These are phyloP conservation scores for Neonectria magnoliae DNA, from an alignment of 2,329 filamentous ascomycete species.

Conservation along the genomic window DNA sequence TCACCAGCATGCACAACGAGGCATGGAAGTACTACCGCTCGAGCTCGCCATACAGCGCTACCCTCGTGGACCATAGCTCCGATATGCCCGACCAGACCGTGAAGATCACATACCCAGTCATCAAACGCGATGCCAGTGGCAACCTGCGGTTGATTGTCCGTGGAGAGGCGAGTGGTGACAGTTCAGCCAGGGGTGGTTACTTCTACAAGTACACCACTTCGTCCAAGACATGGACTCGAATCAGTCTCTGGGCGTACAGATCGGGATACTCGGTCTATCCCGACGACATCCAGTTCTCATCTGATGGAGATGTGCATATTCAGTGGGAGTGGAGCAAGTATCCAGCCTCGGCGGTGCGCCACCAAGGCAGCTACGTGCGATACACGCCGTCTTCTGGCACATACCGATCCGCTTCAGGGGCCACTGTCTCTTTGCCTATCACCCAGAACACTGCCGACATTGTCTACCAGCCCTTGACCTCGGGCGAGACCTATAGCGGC, in stretches of 20 bases:
- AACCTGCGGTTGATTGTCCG: slow-evolving; percentile 33
- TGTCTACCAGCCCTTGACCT: slow-evolving; percentile 35
- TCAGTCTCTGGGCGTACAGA: slow-evolving; percentile 34
- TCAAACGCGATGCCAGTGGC: slow-evolving; percentile 29
- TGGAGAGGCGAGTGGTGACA: slow-evolving; percentile 25
- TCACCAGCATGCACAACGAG: slow-evolving; percentile 44
- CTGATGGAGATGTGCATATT: slow-evolving; percentile 40
- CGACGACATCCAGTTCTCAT: slow-evolving; percentile 41
- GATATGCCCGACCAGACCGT: slow-evolving; percentile 36
- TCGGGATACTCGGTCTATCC: slow-evolving; percentile 40
- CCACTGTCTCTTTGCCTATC: slow-evolving; percentile 21
- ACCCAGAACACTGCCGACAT: slow-evolving; percentile 27
- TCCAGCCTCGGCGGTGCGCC: slow-evolving; percentile 39
- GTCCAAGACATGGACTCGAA: slow-evolving; percentile 23
- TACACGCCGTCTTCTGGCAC: slow-evolving; percentile 35
- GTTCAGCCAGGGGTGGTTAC: slow-evolving; percentile 26
- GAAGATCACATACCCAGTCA: slow-evolving; percentile 29
- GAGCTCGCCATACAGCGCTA: slow-evolving; percentile 31
- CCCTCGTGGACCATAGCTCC: slow-evolving; percentile 30
- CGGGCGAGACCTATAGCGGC: slow-evolving; percentile 32
- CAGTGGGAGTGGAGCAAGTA: slow-evolving; percentile 44
- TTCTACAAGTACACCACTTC: slow-evolving; percentile 29
- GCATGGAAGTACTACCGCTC: slow-evolving; percentile 41
- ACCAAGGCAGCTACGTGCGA: slow-evolving; percentile 41
- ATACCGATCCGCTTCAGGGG: slow-evolving; percentile 27